Conservation (phyloP, 345 rosid species). For the Kandelia obovata region DNA sequence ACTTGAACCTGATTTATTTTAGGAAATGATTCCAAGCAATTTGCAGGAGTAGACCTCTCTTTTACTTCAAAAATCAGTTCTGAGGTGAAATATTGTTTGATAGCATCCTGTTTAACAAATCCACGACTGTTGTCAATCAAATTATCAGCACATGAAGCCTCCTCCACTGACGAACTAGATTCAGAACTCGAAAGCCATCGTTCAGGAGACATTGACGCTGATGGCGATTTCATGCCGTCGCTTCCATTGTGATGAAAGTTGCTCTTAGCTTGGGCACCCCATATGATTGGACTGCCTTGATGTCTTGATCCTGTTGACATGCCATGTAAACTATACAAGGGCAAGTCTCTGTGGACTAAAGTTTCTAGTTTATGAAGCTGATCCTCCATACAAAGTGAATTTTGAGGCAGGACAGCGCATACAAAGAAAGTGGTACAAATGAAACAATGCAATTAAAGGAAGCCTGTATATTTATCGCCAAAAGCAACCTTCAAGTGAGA, state of each 20-base stretch:
- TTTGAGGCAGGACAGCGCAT: slow-evolving; percentile 16
- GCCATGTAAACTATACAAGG: slow-evolving; percentile 37
- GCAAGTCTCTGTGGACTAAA: slow-evolving; percentile 41
- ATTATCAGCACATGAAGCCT: slow-evolving; percentile 15
- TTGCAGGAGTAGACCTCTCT: slow-evolving; percentile 30
- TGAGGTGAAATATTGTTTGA: slow-evolving; percentile 18
- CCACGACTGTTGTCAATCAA: slow-evolving; percentile 29
- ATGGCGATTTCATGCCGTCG: slow-evolving; percentile 17
- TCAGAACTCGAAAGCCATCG: slow-evolving; percentile 25
- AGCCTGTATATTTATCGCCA: slow-evolving; percentile 30
- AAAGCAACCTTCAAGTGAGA: slow-evolving; percentile 17
- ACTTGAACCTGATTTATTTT: slow-evolving; percentile 21
- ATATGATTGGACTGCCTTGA: slow-evolving; percentile 33
- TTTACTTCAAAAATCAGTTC: slow-evolving; percentile 27
- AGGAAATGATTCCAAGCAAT: slow-evolving; percentile 45
- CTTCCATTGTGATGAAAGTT: slow-evolving; percentile 18
- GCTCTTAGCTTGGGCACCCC: slow-evolving; percentile 21
- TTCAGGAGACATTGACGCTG: slow-evolving; percentile 12
- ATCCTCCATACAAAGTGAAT: slow-evolving; percentile 33
- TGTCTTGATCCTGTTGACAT: slow-evolving; percentile 23
- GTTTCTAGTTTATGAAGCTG: slow-evolving; percentile 54
- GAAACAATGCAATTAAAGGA: slow-evolving; percentile 26
- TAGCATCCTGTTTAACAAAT: slow-evolving; percentile 24
- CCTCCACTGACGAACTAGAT: slow-evolving; percentile 35
- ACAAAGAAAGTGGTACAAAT: slow-evolving; percentile 27